Conservation (phyloP, 192 early-diverging fungal species). For the Podila minutissima region DNA sequence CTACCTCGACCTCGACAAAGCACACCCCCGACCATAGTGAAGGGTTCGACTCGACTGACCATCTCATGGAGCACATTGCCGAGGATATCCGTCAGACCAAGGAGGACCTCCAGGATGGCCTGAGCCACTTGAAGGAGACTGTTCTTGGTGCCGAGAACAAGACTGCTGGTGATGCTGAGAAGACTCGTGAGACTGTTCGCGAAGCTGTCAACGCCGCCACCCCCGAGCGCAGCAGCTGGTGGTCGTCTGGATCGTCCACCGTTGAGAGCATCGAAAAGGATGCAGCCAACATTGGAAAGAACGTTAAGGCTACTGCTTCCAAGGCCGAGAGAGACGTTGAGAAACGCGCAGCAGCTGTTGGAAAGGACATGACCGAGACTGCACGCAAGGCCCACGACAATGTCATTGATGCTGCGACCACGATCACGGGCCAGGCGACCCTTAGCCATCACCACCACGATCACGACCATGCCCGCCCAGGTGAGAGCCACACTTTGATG, state of each 20-base stretch:
- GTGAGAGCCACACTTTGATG: neutral
- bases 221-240: slow-evolving; percentile 12
- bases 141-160: slow-evolving; percentile 14
- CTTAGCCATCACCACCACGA: neutral
- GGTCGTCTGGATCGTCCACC: slow-evolving; percentile 7
- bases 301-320: slow-evolving; percentile 12
- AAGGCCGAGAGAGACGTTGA: slow-evolving; percentile 38
- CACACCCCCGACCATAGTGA: slow-evolving; percentile 9
- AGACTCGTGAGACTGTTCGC: slow-evolving; percentile 1
- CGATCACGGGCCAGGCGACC: slow-evolving; percentile 6
- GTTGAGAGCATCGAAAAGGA: neutral
- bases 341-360: slow-evolving; percentile 4
- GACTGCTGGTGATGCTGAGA: neutral
- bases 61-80: slow-evolving; percentile 29
- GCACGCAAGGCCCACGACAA: slow-evolving; percentile 42
- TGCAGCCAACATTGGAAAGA: slow-evolving; percentile 11
- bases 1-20: slow-evolving; percentile 3
- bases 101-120: slow-evolving; percentile 12
- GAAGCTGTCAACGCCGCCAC: neutral
- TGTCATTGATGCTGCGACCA: slow-evolving; percentile 37
- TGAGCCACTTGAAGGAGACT: slow-evolving; percentile 15
- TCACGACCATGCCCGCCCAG: neutral
- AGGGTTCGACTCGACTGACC: slow-evolving; percentile 18
- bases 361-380: slow-evolving; percentile 14
- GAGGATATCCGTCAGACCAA: slow-evolving; percentile 40